Percentiles rank a stretch among this genome's conserved stretches.
Evolutionary conservation across 345 rosid genomes (phyloP).

Genomic region (Corchorus olitorius): DNA sequence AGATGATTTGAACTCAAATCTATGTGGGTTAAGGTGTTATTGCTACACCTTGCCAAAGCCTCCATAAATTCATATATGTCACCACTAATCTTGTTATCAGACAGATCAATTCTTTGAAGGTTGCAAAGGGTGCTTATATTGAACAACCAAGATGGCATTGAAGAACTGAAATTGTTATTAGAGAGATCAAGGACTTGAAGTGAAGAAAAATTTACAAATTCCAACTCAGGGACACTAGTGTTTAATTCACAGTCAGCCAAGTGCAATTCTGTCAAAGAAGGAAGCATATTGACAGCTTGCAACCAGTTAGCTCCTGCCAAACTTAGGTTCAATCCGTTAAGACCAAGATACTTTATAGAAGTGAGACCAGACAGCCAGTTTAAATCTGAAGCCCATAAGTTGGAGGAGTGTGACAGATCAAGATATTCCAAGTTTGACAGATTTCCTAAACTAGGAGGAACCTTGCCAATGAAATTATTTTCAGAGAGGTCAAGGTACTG

Average conservation of each 20-base stretch:
- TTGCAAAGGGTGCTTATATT: slow-evolving; percentile 23
- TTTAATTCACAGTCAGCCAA: too few species aligned
- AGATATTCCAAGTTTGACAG: neutral
- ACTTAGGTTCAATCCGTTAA: neutral
- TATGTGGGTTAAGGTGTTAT: slow-evolving; percentile 21
- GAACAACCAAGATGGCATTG: slow-evolving; percentile 27
- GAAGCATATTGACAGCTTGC: neutral
- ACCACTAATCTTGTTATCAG: slow-evolving; percentile 18
- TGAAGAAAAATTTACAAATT: neutral
- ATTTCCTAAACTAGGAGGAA: too few species aligned
- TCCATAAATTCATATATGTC: slow-evolving; percentile 26
- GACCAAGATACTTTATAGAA: neutral
- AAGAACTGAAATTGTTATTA: slow-evolving; percentile 21
- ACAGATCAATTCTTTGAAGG: neutral
- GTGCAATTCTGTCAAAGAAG: too few species aligned
- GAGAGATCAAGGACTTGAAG: slow-evolving; percentile 31
- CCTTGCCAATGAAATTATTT: neutral
- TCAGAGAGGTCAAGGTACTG: slow-evolving; percentile 7
- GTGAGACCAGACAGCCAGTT: neutral
- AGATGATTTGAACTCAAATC: slow-evolving; percentile 24
- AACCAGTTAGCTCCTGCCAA: neutral
- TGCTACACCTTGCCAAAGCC: slow-evolving; percentile 22
- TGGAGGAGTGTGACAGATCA: slow-evolving; percentile 5
- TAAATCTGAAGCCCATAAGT: neutral
- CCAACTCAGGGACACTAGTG: too few species aligned